Conservation (phyloP, 768 basidiomycete species). For the Fistulinella prunicolor region DNA sequence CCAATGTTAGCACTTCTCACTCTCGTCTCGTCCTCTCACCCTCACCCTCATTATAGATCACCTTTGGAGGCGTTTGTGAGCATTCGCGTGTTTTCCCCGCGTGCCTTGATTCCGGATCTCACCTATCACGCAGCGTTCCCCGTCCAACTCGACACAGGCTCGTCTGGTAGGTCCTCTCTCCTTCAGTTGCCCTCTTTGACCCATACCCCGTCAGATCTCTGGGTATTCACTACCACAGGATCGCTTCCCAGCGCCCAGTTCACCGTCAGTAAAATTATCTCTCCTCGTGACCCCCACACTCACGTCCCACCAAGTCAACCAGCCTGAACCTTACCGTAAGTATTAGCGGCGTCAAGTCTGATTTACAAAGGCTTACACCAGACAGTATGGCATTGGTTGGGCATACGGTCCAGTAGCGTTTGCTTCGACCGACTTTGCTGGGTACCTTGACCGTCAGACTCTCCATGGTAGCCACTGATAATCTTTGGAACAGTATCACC, state of each 20-base stretch:
- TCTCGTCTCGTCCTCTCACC: not conserved
- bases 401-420: conserved; percentile 63
- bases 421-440: conserved; percentile 65
- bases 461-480: conserved; percentile 3
- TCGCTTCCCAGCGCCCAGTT: conserved; percentile 48
- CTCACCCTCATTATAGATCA: conserved; percentile 46
- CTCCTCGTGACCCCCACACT: not conserved
- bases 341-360: not conserved
- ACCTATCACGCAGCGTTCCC: conserved; percentile 48
- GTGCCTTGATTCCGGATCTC: not conserved
- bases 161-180: conserved; percentile 31
- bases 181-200: not conserved
- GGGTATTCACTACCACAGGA: conserved; percentile 50
- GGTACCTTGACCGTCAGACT: conserved; percentile 40
- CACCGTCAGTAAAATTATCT: conserved; percentile 42
- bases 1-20: conserved; percentile 53
- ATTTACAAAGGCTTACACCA: not conserved
- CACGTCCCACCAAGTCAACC: conserved; percentile 33
- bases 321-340: conserved; percentile 63
- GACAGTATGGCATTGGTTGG: conserved; percentile 80
- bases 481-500: conserved; percentile 44
- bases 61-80: conserved; percentile 60
- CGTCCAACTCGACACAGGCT: conserved; percentile 83
- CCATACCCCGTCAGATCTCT: conserved; percentile 51
- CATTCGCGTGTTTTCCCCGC: no score